phyloP scores from a whole-genome alignment of 306 rosid genomes.

The Vigna trinervia region DNA sequence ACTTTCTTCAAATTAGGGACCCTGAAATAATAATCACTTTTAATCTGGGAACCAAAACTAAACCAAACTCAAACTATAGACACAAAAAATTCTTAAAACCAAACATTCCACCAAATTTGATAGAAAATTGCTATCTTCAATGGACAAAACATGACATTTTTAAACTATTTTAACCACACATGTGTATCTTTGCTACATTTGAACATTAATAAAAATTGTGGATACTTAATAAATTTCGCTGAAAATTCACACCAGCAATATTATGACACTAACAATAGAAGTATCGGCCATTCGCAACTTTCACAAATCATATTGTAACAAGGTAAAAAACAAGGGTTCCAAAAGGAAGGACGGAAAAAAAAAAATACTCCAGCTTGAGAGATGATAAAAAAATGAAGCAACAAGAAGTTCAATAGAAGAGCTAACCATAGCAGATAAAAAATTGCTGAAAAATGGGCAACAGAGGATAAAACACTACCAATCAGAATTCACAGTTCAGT shows the following conservation, averaged over 20 bases:
- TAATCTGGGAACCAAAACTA: too few species aligned
- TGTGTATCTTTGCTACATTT: background rate
- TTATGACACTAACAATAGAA: constrained; percentile 12
- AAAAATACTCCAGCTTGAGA: background rate
- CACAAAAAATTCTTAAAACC: too few species aligned
- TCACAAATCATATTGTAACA: background rate
- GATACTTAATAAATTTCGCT: background rate
- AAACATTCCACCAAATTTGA: constrained; percentile 1
- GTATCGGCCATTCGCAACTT: constrained; percentile 26
- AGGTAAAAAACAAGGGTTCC: constrained; percentile 4
- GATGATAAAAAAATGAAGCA: constrained; percentile 7
- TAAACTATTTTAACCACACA: background rate
- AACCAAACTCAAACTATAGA: too few species aligned
- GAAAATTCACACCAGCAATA: background rate
- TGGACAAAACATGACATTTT: background rate
- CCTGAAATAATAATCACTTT: too few species aligned
- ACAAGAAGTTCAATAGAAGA: background rate
- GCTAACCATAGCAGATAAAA: background rate
- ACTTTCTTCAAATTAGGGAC: too few species aligned
- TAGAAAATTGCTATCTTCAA: background rate
- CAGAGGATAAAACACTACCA: background rate
- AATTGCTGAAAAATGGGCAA: background rate
- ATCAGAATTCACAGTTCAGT: constrained; percentile 13
- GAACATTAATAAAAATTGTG: background rate
- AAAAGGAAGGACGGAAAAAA: background rate